Base-by-base conservation (phyloP, 192 early-diverging fungal genomes). In the Dispira simplex region DNA sequence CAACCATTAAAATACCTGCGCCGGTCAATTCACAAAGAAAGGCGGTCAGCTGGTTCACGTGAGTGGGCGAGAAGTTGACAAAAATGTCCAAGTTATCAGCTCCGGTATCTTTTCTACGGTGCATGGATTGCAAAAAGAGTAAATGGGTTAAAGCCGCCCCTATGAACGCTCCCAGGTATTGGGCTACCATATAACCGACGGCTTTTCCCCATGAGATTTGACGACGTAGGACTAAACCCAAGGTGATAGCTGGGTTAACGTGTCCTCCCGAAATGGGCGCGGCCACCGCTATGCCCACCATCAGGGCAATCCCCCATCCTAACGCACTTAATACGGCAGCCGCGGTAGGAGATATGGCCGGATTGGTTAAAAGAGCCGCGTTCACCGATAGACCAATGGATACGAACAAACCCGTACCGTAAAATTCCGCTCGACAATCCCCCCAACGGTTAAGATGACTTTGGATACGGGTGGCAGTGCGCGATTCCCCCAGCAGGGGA, bases 1-100 rank as follows among this genome's bases (percentile, higher is more conserved):
- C 70, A 0, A 84, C 62, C 28, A 86, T 60, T 44, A 89, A 69
- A 13, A 90, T 63, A 27, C 77, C 75, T 9, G 84, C 76, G 0
- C 78, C 85, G 23, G 83, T 55, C 18, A 80, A 55, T 69, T 90
- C 87, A 25, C 18, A n/a, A 18, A 76, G 32, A 20, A 76, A 11
- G 26, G 51, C 64, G 26, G 66, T 69, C 23, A 62, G 39, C 9
- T 27, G 26, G 32, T 44, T 48, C 43, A 63, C 26, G 20, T 47
- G 27, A 11, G 23, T 18, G 8, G 55, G 21, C 64, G 68, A 65
- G 48, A 54, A 51, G 0, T 70, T 73, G 21, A 68, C 68, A 32
- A 75, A 79, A 1, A 74, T 71, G 11, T 45, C 53, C 48, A 23
- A 14, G 11, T 70, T 67, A 16, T 49, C 44, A 49, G 74, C 70